Evolutionary conservation across 345 rosid species (phyloP).

Genomic region (Streptanthus diversifolius): DNA sequence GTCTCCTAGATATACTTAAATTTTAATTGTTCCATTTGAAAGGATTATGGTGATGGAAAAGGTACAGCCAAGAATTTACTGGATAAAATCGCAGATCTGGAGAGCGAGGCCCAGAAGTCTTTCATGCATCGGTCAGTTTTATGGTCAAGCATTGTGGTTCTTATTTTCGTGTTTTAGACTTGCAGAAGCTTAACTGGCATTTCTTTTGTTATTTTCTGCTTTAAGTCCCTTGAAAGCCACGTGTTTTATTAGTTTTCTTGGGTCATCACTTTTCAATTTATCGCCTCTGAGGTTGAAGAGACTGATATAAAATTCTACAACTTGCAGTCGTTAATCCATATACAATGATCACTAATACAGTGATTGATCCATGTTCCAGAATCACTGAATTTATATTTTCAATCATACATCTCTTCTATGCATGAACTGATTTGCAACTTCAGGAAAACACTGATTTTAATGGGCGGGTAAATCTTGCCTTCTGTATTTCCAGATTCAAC

Average conservation of each 20-base stretch:
- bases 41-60: slow-evolving; percentile 78
- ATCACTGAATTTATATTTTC: background rate
- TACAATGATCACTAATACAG: background rate
- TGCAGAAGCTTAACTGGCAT: slow-evolving; percentile 1
- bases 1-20: slow-evolving; percentile 7
- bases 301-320: background rate
- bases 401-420: slow-evolving; percentile 3
- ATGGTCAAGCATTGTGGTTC: slow-evolving; percentile 17
- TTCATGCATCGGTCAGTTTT: slow-evolving; percentile 93
- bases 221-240: background rate
- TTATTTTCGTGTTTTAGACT: slow-evolving; percentile 9
- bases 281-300: background rate
- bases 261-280: background rate
- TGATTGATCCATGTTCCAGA: slow-evolving; percentile 11
- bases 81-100: slow-evolving; percentile 71
- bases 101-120: slow-evolving; percentile 94
- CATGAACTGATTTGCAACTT: slow-evolving; percentile 5
- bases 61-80: slow-evolving; percentile 79
- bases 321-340: background rate
- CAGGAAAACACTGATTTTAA: background rate
- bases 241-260: slow-evolving; percentile 6
- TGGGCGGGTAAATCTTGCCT: background rate
- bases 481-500: slow-evolving; percentile 57
- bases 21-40: slow-evolving; percentile 14
- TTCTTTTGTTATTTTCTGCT: slow-evolving; percentile 5